A percentile compares a stretch with the other conserved stretches of the same genome.
Evolutionary conservation across 75 land plant species (phyloP).

Genomic region (Adiantum capillusveneris): DNA sequence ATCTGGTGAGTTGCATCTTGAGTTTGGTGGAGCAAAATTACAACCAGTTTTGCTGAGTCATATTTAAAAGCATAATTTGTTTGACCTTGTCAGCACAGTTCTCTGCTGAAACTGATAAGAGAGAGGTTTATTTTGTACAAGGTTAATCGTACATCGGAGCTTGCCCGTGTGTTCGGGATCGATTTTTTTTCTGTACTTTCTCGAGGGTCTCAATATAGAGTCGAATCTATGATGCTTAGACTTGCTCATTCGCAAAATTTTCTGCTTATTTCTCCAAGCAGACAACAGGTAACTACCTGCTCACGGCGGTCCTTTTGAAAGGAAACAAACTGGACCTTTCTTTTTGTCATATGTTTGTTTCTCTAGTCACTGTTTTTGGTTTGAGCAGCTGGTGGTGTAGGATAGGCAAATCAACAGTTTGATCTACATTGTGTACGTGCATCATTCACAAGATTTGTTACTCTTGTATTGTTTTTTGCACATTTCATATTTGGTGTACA

Average conservation of each 20-base stretch:
- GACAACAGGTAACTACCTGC: constrained; percentile 60
- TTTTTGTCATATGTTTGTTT: no score
- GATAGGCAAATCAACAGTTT: no score
- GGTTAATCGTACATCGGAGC: constrained; percentile 93
- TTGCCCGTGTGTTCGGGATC: constrained; percentile 96
- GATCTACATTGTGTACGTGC: no score
- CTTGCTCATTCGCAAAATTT: constrained; percentile 93
- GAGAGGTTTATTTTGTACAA: constrained; percentile 22
- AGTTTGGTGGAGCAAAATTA: no score
- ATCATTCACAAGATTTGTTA: no score
- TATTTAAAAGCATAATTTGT: background rate
- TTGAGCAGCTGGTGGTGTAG: no score
- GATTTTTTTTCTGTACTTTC: constrained; percentile 96
- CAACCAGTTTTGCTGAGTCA: background rate
- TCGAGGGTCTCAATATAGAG: constrained; percentile 96
- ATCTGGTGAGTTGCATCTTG: constrained; percentile 46
- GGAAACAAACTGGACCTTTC: no score
- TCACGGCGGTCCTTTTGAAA: no score
- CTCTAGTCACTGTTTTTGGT: no score
- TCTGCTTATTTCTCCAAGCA: constrained; percentile 79
- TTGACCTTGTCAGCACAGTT: background rate
- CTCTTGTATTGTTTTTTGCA: no score
- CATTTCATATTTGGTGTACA: no score
- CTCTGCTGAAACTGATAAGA: no score
- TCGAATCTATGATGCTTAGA: constrained; percentile 92